These are phyloP conservation scores for Cordyceps pruinosa DNA, from an alignment of 2,329 filamentous ascomycete species.

Conservation along the genomic window DNA sequence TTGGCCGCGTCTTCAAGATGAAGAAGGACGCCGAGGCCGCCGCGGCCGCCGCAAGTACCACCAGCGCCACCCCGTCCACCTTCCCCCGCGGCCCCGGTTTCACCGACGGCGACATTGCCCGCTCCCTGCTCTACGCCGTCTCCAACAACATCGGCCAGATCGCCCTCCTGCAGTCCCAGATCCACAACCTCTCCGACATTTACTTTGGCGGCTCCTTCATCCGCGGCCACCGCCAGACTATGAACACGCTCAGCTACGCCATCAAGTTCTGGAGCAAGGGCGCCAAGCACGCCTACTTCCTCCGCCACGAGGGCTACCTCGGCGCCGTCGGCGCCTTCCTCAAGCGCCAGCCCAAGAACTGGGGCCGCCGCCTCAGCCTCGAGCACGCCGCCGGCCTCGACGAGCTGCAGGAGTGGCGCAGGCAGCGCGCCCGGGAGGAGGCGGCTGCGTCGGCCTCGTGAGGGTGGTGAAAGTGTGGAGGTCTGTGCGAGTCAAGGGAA, in stretches of 20 bases:
- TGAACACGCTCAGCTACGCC: slow-evolving; percentile 93
- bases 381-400: slow-evolving; percentile 61
- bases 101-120: slow-evolving; percentile 75
- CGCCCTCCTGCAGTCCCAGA: slow-evolving; percentile 92
- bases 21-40: slow-evolving; percentile 75
- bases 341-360: slow-evolving; percentile 82
- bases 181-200: slow-evolving; percentile 83
- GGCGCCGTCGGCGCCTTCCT: slow-evolving; percentile 91
- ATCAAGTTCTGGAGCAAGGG: slow-evolving; percentile 98
- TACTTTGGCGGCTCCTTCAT: slow-evolving; percentile 99
- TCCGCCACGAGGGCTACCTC: slow-evolving; percentile 92
- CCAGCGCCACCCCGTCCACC: slow-evolving; percentile 8
- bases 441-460: background rate
- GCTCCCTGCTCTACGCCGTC: slow-evolving; percentile 88
- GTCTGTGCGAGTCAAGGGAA: no score
- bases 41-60: slow-evolving; percentile 38
- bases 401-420: slow-evolving; percentile 25
- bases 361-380: slow-evolving; percentile 77
- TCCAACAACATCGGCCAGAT: slow-evolving; percentile 99
- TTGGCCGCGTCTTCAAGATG: slow-evolving; percentile 93
- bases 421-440: slow-evolving; percentile 11
- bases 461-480: background rate
- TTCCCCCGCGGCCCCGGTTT: slow-evolving; percentile 46
- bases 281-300: slow-evolving; percentile 88
- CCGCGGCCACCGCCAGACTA: slow-evolving; percentile 90